Percentiles rank a stretch among this genome's conserved stretches.
Evolutionary conservation across 345 rosid genomes (phyloP).

Genomic region (Hypericum androsaemum): DNA sequence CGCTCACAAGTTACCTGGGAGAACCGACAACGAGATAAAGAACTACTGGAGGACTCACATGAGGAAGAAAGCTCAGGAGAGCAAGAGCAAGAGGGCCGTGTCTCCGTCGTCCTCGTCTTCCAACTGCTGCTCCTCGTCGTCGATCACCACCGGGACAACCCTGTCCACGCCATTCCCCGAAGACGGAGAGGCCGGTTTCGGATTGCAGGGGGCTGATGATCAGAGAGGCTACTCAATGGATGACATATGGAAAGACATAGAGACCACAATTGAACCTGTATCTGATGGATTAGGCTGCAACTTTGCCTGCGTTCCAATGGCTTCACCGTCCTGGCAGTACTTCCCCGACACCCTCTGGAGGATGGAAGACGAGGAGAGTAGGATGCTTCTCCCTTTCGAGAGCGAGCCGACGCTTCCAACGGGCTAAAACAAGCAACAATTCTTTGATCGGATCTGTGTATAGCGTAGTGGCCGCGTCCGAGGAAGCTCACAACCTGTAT

Average conservation of each 20-base stretch:
- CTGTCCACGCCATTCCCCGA: conserved; percentile 34
- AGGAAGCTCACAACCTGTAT: too few relatives aligned
- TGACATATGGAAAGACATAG: conserved; percentile 87
- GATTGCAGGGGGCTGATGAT: conserved; percentile 31
- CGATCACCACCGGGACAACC: conserved; percentile 22
- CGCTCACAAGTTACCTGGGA: conserved; percentile 83
- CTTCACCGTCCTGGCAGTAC: conserved; percentile 58
- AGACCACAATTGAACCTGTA: conserved; percentile 39
- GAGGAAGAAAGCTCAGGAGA: conserved; percentile 81
- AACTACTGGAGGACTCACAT: conserved; percentile 92
- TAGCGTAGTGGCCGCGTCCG: too few relatives aligned
- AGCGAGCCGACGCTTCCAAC: conserved; percentile 30
- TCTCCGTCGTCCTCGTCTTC: conserved; percentile 46
- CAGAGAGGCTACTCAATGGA: conserved; percentile 53
- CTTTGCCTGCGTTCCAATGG: conserved; percentile 34
- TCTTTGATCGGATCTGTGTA: conserved; percentile 33
- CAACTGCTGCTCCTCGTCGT: conserved; percentile 45
- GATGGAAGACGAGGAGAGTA: conserved; percentile 52
- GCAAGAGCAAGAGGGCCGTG: conserved; percentile 38
- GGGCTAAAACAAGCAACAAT: conserved; percentile 38
- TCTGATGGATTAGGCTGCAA: conserved; percentile 34
- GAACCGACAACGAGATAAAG: conserved; percentile 95
- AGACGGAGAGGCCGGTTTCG: conserved; percentile 54
- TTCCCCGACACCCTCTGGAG: conserved; percentile 55
- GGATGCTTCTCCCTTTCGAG: conserved; percentile 42